These are phyloP conservation scores for Glebionis coronaria DNA, from an alignment of 129 eudicot genomes.

Conservation along the genomic window DNA sequence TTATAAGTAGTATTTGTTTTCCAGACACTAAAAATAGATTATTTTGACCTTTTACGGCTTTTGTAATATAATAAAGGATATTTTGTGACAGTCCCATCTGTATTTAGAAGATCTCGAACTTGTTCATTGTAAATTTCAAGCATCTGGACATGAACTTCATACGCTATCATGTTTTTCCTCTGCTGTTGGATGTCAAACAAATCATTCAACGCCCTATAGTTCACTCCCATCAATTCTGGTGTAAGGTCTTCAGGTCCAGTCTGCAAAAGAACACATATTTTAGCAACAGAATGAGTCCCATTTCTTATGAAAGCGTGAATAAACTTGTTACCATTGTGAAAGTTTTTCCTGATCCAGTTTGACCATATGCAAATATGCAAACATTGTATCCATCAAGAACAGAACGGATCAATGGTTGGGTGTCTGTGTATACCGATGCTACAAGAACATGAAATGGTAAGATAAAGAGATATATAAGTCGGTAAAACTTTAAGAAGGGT, in stretches of 20 bases:
- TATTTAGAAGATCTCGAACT: slow-evolving; percentile 75
- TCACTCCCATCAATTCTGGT: slow-evolving; percentile 68
- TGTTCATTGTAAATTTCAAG: slow-evolving; percentile 88
- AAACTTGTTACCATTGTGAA: slow-evolving; percentile 59
- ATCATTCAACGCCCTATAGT: slow-evolving; percentile 75
- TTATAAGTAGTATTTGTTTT: no score
- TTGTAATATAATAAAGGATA: slow-evolving; percentile 47
- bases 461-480: not conserved
- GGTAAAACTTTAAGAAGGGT: not conserved
- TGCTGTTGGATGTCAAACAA: slow-evolving; percentile 64
- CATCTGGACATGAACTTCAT: slow-evolving; percentile 78
- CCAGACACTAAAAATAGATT: slow-evolving; percentile 8
- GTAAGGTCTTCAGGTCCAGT: slow-evolving; percentile 66
- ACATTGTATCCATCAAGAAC: slow-evolving; percentile 90
- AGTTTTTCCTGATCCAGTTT: slow-evolving; percentile 94
- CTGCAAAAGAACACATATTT: slow-evolving; percentile 38
- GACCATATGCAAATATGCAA: slow-evolving; percentile 93
- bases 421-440: slow-evolving; percentile 78
- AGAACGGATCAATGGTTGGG: slow-evolving; percentile 83
- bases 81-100: slow-evolving; percentile 56
- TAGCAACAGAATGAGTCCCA: not conserved
- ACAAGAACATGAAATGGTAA: slow-evolving; percentile 22
- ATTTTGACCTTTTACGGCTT: not conserved
- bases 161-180: slow-evolving; percentile 57
- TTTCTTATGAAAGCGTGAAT: not conserved